Evolutionary conservation across 306 rosid species (phyloP).

Genomic region (Leucaena leucocephala): DNA sequence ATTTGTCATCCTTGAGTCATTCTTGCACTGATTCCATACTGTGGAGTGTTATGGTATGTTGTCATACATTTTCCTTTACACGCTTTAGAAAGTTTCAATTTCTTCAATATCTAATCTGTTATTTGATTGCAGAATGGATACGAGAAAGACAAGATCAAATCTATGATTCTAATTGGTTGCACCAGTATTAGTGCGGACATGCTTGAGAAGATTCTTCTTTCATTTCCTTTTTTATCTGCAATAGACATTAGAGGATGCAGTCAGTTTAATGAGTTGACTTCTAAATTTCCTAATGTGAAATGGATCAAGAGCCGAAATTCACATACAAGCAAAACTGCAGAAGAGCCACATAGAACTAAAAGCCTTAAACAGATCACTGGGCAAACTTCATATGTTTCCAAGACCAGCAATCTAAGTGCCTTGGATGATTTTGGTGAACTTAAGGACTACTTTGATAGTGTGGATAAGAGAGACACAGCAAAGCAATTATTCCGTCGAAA

Average conservation of each 20-base stretch:
- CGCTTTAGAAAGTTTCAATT: constrained; percentile 25
- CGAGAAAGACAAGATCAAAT: constrained; percentile 71
- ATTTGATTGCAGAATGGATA: constrained; percentile 73
- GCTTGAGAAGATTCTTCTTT: constrained; percentile 80
- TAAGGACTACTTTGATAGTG: constrained; percentile 91
- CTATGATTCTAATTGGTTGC: constrained; percentile 77
- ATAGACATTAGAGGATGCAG: constrained; percentile 88
- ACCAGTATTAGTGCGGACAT: constrained; percentile 63
- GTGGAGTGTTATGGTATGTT: constrained; percentile 75
- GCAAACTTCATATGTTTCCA: constrained; percentile 58
- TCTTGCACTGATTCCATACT: constrained; percentile 72
- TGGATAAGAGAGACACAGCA: constrained; percentile 88
- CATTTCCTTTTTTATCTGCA: constrained; percentile 69
- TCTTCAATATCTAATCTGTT: constrained; percentile 38
- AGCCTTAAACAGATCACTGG: constrained; percentile 77
- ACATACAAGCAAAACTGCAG: constrained; percentile 38
- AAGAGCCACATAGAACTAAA: constrained; percentile 70
- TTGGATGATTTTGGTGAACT: constrained; percentile 90
- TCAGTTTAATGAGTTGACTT: constrained; percentile 74
- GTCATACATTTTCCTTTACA: constrained; percentile 34
- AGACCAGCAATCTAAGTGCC: constrained; percentile 55
- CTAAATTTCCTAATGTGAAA: constrained; percentile 64
- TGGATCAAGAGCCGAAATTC: constrained; percentile 64
- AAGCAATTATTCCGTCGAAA: constrained; percentile 82
- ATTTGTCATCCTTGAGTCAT: constrained; percentile 76